A percentile compares a stretch with the other conserved stretches of the same genome.
Evolutionary conservation across 139 green algal species (phyloP).

Genomic region (Pleodorina starrii): DNA sequence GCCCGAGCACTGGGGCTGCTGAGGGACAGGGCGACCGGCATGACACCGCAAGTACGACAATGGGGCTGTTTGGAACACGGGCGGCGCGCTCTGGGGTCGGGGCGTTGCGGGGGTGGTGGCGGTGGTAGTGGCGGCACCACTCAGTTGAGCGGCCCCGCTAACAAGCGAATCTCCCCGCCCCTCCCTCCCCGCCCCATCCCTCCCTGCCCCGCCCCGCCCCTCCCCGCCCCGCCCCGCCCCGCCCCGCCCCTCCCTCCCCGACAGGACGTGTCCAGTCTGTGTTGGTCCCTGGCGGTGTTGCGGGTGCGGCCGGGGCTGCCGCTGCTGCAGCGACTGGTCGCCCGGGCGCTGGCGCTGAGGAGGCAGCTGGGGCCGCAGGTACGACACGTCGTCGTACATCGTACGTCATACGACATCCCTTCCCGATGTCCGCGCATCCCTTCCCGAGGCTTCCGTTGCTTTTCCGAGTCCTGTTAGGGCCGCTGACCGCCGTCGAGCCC

Average conservation of each 20-base stretch:
- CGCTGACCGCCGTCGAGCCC: no score
- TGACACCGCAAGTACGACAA: constrained; percentile 7
- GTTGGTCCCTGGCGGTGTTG: constrained; percentile 45
- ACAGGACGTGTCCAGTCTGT: constrained; percentile 21
- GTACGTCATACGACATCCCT: no score
- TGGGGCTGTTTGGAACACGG: no score
- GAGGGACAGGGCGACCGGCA: background rate
- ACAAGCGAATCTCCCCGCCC: no score
- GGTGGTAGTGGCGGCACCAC: no score
- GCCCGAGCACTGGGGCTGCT: background rate
- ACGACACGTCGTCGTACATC: no score
- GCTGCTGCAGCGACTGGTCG: constrained; percentile 32
- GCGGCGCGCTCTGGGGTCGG: no score
- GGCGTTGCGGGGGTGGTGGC: no score
- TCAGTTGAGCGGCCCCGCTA: no score
- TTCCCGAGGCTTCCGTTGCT: no score
- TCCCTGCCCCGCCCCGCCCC: background rate
- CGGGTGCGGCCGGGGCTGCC: constrained; percentile 32
- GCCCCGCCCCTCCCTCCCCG: background rate
- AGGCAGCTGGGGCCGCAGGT: constrained; percentile 21
- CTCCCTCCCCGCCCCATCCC: background rate
- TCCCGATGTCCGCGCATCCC: no score
- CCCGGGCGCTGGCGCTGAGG: constrained; percentile 30
- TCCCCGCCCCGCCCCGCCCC: background rate
- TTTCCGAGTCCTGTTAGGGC: no score